Base-by-base conservation (phyloP, 192 early-diverging fungal species). In the Backusella macrospora region DNA sequence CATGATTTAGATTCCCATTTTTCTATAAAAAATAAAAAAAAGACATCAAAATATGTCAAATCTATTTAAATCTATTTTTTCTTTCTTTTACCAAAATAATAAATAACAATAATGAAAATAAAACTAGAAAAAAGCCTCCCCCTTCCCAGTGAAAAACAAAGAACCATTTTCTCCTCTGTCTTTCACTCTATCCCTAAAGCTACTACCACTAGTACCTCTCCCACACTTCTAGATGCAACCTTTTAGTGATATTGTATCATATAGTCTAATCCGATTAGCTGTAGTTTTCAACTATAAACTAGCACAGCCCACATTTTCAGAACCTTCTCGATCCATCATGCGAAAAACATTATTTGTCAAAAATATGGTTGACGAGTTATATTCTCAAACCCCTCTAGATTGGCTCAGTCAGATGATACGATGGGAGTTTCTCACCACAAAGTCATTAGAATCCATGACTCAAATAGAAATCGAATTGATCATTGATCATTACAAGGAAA, bases 401-500 rank as follows among this genome's bases (percentile, higher is more conserved):
- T 59, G 52, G 52, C 13, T 59, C 8, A 59, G 52, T 59, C 52
- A 59, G 18, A 59, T 59, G 52, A 23, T 59, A 26, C 21, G 52
- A 59, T 59, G 52, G 52, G 52, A 59, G 52, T 59, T 26, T 59
- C 21, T 59, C 52, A 59, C 52, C 21, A 23, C 7, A 9, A 21
- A 26, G 26, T 13, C 52, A 26, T 13, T 59, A 12, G 52, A 59
- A 12, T 18, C 2, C 4, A 59, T 59, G 52, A 59, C 52, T 13
- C 52, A 18, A 26, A 12, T 26, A 59, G 52, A 59, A 59, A 59
- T 26, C 10, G 21, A 59, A 59, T 4, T 59, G 21, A 59, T 59
- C 52, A 59, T 59, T 59, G 52, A 59, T 59, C 52, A 10, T 9
- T 59, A 59, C 26, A 59, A 26, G 52, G 52, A 59, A 26, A 13